phyloP scores from a whole-genome alignment of 768 basidiomycete genomes.

The Dacryopinax primogenitus region DNA sequence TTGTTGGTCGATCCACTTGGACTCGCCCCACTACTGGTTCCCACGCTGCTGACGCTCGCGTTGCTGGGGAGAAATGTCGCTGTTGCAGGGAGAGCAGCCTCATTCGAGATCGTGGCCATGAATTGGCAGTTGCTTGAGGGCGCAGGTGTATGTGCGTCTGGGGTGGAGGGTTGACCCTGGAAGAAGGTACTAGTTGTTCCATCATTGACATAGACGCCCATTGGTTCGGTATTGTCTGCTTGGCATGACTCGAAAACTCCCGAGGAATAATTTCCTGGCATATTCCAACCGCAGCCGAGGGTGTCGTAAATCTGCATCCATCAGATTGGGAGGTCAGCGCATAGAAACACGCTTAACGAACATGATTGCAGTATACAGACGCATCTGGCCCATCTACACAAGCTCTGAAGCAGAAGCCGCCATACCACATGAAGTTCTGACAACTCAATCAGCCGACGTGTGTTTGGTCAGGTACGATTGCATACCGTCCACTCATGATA shows the following conservation, averaged over 20 bases:
- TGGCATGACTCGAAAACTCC: conserved; percentile 33
- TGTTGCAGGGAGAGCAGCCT: not conserved
- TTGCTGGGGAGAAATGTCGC: not conserved
- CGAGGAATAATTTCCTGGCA: conserved; percentile 29
- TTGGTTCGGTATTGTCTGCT: conserved; percentile 38
- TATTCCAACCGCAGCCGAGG: conserved; percentile 20
- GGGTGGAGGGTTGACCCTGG: conserved; percentile 48
- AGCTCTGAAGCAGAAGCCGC: conserved; percentile 36
- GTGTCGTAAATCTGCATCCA: conserved; percentile 7
- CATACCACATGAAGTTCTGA: conserved; percentile 30
- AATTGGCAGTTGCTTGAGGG: conserved; percentile 17
- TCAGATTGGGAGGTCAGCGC: conserved; percentile 25
- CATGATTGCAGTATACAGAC: conserved; percentile 31
- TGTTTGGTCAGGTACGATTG: not conserved
- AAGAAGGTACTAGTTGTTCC: conserved; percentile 41
- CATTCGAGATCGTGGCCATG: conserved; percentile 12
- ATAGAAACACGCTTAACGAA: conserved; percentile 40
- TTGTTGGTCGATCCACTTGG: not conserved
- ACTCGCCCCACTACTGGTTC: not conserved
- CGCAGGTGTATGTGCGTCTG: conserved; percentile 39
- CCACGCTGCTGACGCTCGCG: not conserved
- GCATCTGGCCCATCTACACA: conserved; percentile 26
- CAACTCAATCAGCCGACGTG: not conserved
- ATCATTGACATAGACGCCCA: conserved; percentile 51
- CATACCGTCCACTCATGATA: conserved; percentile 36